A percentile compares a stretch with the other conserved stretches of the same genome.
Conservation (phyloP, 2,329 filamentous ascomycete species). For the Boeremia lycopersici region DNA sequence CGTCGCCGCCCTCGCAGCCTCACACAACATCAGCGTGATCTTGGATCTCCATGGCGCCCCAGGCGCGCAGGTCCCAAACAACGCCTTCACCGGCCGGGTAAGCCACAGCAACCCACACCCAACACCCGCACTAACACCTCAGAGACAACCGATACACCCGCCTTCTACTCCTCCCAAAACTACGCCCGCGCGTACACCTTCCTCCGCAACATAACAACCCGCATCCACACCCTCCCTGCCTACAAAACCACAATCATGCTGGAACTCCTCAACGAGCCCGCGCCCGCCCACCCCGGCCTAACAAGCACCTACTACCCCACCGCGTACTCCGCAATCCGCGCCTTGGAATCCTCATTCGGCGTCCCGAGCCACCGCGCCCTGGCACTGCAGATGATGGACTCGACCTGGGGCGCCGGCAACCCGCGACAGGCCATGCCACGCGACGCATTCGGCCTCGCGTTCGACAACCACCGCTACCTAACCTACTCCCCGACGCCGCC, state of each 20-base stretch:
- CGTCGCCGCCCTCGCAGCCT: constrained; percentile 56
- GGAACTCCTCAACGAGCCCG: constrained; percentile 61
- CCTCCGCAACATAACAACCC: constrained; percentile 61
- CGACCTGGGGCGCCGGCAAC: constrained; percentile 63
- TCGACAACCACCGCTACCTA: constrained; percentile 65
- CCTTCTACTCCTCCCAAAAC: constrained; percentile 63
- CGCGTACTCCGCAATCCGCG: constrained; percentile 55
- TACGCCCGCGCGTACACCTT: constrained; percentile 62
- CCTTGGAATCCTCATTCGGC: constrained; percentile 54
- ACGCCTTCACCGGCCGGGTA: constrained; percentile 57
- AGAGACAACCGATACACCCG: constrained; percentile 28
- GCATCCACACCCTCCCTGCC: constrained; percentile 56
- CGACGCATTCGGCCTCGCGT: constrained; percentile 53
- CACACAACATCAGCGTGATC: constrained; percentile 60
- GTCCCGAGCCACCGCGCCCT: constrained; percentile 52
- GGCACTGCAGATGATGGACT: constrained; percentile 62
- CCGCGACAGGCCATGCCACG: constrained; percentile 55
- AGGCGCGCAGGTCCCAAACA: constrained; percentile 54
- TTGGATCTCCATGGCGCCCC: constrained; percentile 61
- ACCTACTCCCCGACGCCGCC: constrained; percentile 50
- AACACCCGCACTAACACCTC: not conserved
- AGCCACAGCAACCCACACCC: not conserved
- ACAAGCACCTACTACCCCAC: constrained; percentile 54
- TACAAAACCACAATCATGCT: constrained; percentile 64
- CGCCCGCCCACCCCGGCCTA: constrained; percentile 35